Conservation (phyloP, 192 early-diverging fungal genomes). For the Endogone sp. region DNA sequence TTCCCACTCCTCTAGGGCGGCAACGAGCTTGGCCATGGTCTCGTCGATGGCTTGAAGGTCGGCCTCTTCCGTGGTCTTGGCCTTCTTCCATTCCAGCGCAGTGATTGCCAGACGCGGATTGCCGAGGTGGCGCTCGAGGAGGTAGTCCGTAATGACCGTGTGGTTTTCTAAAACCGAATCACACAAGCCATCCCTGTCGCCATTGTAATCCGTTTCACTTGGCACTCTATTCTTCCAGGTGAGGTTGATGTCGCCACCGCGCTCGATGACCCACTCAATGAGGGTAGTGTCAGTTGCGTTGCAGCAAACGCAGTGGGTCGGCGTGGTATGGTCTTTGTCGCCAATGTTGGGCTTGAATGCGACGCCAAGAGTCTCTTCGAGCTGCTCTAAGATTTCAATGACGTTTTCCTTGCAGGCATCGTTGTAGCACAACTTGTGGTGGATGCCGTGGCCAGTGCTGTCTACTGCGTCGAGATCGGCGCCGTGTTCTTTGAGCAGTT, state of each 20-base stretch:
- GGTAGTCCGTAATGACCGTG: background rate
- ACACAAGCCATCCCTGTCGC: background rate
- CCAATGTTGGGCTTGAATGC: background rate
- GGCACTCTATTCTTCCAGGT: background rate
- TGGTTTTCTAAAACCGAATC: background rate
- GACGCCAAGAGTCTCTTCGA: background rate
- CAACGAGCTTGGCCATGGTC: background rate
- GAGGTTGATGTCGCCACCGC: background rate
- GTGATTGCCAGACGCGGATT: background rate
- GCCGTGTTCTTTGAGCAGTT: background rate
- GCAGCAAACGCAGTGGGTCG: background rate
- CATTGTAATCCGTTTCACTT: background rate
- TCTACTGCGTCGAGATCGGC: background rate
- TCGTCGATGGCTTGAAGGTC: background rate
- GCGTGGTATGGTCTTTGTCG: background rate
- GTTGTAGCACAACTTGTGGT: background rate
- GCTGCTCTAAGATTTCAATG: background rate
- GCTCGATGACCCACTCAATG: background rate
- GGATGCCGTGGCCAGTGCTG: background rate
- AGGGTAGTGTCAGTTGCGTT: background rate
- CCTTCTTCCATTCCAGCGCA: conserved; percentile 11
- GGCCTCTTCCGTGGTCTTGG: background rate
- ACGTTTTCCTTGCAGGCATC: background rate
- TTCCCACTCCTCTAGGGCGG: background rate
- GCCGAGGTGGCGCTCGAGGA: background rate